Conservation (phyloP, 116 monocot genomes). For the Cymodocea nodosa region DNA sequence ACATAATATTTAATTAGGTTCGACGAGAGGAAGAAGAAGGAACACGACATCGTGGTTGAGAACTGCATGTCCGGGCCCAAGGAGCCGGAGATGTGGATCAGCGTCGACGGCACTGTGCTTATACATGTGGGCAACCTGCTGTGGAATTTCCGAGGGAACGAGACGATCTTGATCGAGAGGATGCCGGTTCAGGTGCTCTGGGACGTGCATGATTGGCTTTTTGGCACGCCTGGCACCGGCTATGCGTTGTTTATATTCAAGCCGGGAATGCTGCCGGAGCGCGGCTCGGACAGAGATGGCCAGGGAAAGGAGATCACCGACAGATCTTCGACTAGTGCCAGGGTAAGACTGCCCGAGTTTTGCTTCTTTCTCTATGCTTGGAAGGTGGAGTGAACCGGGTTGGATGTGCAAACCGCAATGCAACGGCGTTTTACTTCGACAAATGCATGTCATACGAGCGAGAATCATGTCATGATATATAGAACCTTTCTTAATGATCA, state of each 20-base stretch:
- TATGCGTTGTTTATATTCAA: conserved; percentile 73
- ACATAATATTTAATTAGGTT: conserved; percentile 14
- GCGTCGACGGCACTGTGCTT: conserved; percentile 53
- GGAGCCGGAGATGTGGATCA: conserved; percentile 84
- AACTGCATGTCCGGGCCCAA: conserved; percentile 31
- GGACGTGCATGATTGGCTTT: conserved; percentile 94
- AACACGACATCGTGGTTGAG: conserved; percentile 74
- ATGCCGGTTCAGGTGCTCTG: conserved; percentile 74
- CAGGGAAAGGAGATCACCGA: background rate
- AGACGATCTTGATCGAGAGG: conserved; percentile 54
- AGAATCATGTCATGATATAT: too few relatives aligned
- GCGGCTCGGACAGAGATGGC: background rate
- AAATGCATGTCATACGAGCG: too few relatives aligned
- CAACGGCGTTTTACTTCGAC: too few relatives aligned
- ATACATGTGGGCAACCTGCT: conserved; percentile 62
- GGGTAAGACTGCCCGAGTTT: conserved; percentile 27
- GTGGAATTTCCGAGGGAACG: conserved; percentile 90
- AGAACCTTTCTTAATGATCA: too few relatives aligned
- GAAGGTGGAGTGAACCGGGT: conserved; percentile 35
- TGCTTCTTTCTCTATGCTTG: conserved; percentile 61
- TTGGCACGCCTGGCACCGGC: conserved; percentile 22
- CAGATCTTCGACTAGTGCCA: background rate
- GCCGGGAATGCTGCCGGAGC: conserved; percentile 18
- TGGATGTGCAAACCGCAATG: background rate
- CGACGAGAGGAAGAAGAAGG: conserved; percentile 22